phyloP scores from a whole-genome alignment of 768 basidiomycete species.

The Podaxis sp. region DNA sequence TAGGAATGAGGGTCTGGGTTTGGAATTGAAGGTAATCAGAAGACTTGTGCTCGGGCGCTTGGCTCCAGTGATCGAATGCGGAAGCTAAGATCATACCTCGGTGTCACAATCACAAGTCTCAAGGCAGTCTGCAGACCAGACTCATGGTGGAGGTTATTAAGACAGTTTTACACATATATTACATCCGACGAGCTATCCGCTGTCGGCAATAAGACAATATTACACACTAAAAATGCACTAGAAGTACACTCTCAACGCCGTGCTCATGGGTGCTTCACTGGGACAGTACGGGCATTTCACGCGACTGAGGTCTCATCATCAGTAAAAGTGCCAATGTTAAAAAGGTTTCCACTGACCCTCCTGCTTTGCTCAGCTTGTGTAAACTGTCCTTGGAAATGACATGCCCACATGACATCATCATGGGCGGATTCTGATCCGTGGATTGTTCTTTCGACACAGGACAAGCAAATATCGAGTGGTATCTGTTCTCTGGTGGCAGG shows the following conservation, averaged over 20 bases:
- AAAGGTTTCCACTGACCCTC: slow-evolving; percentile 43
- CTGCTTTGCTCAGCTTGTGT: slow-evolving; percentile 84
- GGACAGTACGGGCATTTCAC: slow-evolving; percentile 99
- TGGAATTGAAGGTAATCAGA: not conserved
- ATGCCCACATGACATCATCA: slow-evolving; percentile 98
- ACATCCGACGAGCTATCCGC: not conserved
- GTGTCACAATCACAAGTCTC: no score
- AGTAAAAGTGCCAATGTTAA: slow-evolving; percentile 13
- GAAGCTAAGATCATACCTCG: not conserved
- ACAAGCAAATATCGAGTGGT: slow-evolving; percentile 97
- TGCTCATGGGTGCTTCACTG: slow-evolving; percentile 59
- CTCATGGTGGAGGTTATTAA: not conserved
- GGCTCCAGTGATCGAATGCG: slow-evolving; percentile 5
- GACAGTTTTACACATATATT: not conserved
- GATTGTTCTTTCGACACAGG: slow-evolving; percentile 98
- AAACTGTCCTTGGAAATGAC: slow-evolving; percentile 93
- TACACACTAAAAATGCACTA: slow-evolving; percentile 26
- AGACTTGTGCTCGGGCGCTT: not conserved
- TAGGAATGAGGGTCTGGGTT: not conserved
- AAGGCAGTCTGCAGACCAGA: no score
- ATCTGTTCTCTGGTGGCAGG: slow-evolving; percentile 79
- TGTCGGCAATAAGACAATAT: not conserved
- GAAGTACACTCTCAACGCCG: slow-evolving; percentile 68
- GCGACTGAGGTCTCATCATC: slow-evolving; percentile 46
- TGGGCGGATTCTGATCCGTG: slow-evolving; percentile 90